Evolutionary conservation across 2,329 filamentous ascomycete genomes (phyloP).

Genomic region (Tolypocladium tropicale): DNA sequence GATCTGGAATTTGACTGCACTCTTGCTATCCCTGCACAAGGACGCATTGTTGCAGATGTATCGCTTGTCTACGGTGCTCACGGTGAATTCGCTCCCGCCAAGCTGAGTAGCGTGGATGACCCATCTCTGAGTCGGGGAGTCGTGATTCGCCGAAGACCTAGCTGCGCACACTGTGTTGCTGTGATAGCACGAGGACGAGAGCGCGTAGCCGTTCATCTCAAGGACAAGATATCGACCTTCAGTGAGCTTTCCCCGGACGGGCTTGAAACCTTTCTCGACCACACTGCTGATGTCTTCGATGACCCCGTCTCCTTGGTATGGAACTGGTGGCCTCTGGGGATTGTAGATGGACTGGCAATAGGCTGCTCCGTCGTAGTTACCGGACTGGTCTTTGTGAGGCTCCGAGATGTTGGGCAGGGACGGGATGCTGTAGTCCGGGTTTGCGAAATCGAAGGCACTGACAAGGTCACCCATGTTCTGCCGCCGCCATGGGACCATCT

Average conservation of each 20-base stretch:
- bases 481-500: conserved; percentile 21
- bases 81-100: conserved; percentile 15
- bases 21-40: background rate
- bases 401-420: conserved; percentile 29
- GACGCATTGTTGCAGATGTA: conserved; percentile 9
- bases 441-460: conserved; percentile 32
- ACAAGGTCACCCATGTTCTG: conserved; percentile 23
- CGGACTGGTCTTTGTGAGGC: conserved; percentile 29
- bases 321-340: conserved; percentile 30
- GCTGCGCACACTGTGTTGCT: conserved; percentile 7
- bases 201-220: conserved; percentile 31
- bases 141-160: conserved; percentile 17
- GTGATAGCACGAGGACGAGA: conserved; percentile 20
- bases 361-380: conserved; percentile 33
- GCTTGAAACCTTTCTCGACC: conserved; percentile 45
- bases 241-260: conserved; percentile 38
- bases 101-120: conserved; percentile 29
- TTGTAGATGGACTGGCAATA: conserved; percentile 30
- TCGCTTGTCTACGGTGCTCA: conserved; percentile 12
- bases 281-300: conserved; percentile 26
- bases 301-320: conserved; percentile 28
- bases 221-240: conserved; percentile 45
- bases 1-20: conserved; percentile 8
- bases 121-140: conserved; percentile 34
- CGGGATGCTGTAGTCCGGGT: conserved; percentile 39